Base-by-base conservation (phyloP, 768 basidiomycete species). In the Termitomyces sp. region DNA sequence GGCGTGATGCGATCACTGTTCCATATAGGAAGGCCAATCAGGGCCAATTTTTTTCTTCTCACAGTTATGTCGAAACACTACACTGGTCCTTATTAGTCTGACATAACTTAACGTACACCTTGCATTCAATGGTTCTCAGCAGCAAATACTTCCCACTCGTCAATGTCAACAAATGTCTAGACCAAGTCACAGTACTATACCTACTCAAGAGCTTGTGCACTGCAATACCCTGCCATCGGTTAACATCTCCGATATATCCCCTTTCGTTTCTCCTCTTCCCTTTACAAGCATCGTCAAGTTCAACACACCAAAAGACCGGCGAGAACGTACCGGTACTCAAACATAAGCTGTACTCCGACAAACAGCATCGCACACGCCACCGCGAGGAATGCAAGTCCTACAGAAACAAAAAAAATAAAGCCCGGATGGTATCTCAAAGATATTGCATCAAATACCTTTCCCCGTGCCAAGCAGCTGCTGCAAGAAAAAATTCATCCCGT, bases 341-440 rank as follows among this genome's bases (percentile, higher is more conserved):
- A 93, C 96, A 98, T 97, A 46, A 96, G 68, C 66, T 98, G 96
- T 1, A 83, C 85, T 2, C 81, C 92, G 22, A 92, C 79, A 66
- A 95, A 98, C 13, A 98, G 46, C 65, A 85, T 85, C 1, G 65
- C 75, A 50, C 81, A 80, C 0, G 86, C 84, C 5, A 79, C 68
- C 0, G 81, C 49, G 59, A 93, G 69, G 71, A 94, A 97, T 15
- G 70, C 70, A 41, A 88, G 57, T 6, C 91, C 92, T 92, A 56
- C 47, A 41, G 6, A 37, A 36, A n/a, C 1, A 46, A 24, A 47
- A 56, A 39, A 20, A 29, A 29, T 6, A 51, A n/a, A 34, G 9
- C 22, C 44, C 22, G n/a, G 15, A 52, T 26, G 24, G n/a, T 48
- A 42, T 53, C 61, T 54, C 24, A 45, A 56, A 28, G 54, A 44